These are phyloP conservation scores for Drechslerella coelobrocha DNA, from an alignment of 2,329 filamentous ascomycete species.

Conservation along the genomic window DNA sequence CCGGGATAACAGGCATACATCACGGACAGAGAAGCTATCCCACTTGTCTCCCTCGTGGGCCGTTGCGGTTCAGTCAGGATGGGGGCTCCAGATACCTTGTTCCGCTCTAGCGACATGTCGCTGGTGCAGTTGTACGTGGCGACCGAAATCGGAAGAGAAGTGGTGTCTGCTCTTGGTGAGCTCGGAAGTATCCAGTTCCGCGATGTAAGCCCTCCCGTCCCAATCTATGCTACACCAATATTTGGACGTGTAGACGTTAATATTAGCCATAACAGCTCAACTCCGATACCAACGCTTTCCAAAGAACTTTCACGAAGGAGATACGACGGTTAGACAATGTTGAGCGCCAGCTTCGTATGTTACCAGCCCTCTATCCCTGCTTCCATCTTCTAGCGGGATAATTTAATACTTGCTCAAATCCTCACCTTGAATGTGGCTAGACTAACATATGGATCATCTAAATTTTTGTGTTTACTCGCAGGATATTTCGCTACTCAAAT, in stretches of 20 bases:
- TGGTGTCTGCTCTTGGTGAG: slow-evolving; percentile 94
- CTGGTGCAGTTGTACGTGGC: slow-evolving; percentile 99
- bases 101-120: slow-evolving; percentile 99
- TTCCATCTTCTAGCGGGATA: neutral
- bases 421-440: neutral
- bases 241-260: too few relatives aligned
- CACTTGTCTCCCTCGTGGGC: slow-evolving; percentile 37
- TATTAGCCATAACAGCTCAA: slow-evolving; percentile 72
- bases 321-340: slow-evolving; percentile 97
- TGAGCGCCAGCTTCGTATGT: slow-evolving; percentile 91
- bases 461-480: slow-evolving; percentile 58
- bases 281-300: slow-evolving; percentile 88
- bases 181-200: slow-evolving; percentile 95
- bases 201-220: slow-evolving; percentile 71
- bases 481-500: slow-evolving; percentile 95
- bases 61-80: slow-evolving; percentile 60
- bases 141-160: slow-evolving; percentile 97
- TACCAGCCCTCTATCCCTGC: neutral
- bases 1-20: slow-evolving; percentile 35
- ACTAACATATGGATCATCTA: neutral
- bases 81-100: slow-evolving; percentile 86
- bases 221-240: too few relatives aligned
- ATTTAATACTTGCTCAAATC: neutral
- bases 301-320: slow-evolving; percentile 96
- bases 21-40: slow-evolving; percentile 46